These are phyloP conservation scores for Maudiozyma serrabonitensis DNA, from an alignment of 805 yeast species.

Conservation along the genomic window DNA sequence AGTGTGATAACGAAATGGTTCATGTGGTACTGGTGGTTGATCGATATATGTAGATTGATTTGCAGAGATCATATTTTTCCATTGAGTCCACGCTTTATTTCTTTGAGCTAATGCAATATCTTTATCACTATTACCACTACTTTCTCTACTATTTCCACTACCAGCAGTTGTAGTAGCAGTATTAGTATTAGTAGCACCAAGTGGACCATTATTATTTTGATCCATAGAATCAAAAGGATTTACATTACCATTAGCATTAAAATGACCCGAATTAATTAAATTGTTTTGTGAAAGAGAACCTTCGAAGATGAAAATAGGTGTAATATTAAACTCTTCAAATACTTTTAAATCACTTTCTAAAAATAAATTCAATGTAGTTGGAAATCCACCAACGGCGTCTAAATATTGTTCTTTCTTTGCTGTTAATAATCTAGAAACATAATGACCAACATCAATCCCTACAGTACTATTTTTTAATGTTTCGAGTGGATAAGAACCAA, in stretches of 20 bases:
- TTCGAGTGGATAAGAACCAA: slow-evolving; percentile 52
- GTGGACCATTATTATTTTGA: neutral
- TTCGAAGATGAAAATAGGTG: slow-evolving; percentile 71
- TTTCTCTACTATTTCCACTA: neutral
- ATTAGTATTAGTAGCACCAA: neutral
- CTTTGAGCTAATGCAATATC: slow-evolving; percentile 35
- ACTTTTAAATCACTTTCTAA: slow-evolving; percentile 54
- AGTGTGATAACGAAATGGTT: slow-evolving; percentile 45
- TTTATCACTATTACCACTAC: slow-evolving; percentile 6
- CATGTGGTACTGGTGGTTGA: slow-evolving; percentile 29
- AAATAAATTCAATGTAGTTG: slow-evolving; percentile 46
- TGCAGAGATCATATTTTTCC: slow-evolving; percentile 30
- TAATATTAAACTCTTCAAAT: slow-evolving; percentile 51
- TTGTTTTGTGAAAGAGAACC: slow-evolving; percentile 44
- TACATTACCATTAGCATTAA: slow-evolving; percentile 9
- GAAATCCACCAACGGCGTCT: slow-evolving; percentile 77
- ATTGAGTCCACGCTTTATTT: slow-evolving; percentile 38
- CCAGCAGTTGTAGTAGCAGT: neutral
- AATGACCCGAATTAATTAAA: slow-evolving; percentile 23
- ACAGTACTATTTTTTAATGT: slow-evolving; percentile 54
- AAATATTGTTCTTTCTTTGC: slow-evolving; percentile 57
- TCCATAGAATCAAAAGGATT: slow-evolving; percentile 14
- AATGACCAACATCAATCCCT: slow-evolving; percentile 81
- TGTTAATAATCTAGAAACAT: slow-evolving; percentile 51
- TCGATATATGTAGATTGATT: slow-evolving; percentile 26